Evolutionary conservation across 345 rosid genomes (phyloP), one percentile per base, ranked within the genome.

Genomic region (Jatropha curcas): DNA sequence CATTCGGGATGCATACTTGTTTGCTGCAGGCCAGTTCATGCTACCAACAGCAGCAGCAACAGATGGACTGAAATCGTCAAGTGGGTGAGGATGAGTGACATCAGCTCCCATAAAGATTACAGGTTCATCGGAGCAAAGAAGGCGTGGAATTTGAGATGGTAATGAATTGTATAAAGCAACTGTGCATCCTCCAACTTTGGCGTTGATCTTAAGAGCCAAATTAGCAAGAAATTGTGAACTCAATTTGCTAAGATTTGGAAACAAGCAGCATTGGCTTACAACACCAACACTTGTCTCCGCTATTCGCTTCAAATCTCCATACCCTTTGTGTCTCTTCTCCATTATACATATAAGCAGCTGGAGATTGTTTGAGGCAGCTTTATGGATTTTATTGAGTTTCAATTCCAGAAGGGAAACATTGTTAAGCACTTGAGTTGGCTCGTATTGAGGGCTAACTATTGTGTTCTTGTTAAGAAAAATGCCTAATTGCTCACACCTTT

Each of bases 61-160:
- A 0, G 99, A 95, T 27, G 99, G 99, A 62, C 99, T 95, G 68
- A 41, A 83, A 75, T 95, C 99, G 37, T 95, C 99, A 1, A 95
- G 90, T 0, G 99, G 99, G 68, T 92, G 99, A 48, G 97, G 99
- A 80, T 92, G 96, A 30, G 99, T 95, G 25, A 92, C 99, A 71
- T 95, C 99, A 4, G 99, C 99, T 52, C 99, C 99, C 97, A 95
- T 89, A 71, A 95, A 95, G 83, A 92, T 95, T 76, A 92, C 97
- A 0, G 99, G 98, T 77, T 95, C 94, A 65, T 89, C 82, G 13
- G 57, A 64, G 14, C 60, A 81, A 65, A 95, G 74, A 56, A 92
- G 80, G 56, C 98, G 88, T 1, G 99, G 99, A 31, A 92, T 89
- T 65, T 95, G 98, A 60, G 86, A 80, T 13, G 94, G 94, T 24